Evolutionary conservation across 2,329 filamentous ascomycete genomes (phyloP).

Genomic region (Aspergillus chevalieri): DNA sequence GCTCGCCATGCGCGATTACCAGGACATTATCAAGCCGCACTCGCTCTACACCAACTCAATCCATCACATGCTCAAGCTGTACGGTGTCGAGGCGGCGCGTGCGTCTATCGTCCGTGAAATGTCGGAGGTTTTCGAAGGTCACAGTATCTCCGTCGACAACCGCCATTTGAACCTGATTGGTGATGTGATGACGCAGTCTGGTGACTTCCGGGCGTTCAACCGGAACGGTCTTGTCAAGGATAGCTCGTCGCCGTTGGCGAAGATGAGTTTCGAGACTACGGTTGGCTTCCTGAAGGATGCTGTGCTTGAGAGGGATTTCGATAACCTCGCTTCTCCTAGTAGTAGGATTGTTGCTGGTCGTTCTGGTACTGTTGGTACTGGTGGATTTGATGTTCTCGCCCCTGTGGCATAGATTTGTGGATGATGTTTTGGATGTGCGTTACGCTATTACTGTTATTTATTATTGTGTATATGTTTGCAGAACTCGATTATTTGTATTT

Average conservation of each 20-base stretch:
- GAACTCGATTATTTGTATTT: slow-evolving; percentile 14
- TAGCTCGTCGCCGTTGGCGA: slow-evolving; percentile 86
- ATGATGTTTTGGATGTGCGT: slow-evolving; percentile 4
- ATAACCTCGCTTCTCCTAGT: slow-evolving; percentile 79
- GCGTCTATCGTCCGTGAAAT: slow-evolving; percentile 83
- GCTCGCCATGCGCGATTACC: slow-evolving; percentile 80
- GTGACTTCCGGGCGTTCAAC: slow-evolving; percentile 85
- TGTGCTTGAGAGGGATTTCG: slow-evolving; percentile 81
- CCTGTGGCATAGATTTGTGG: slow-evolving; percentile 35
- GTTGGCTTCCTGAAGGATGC: slow-evolving; percentile 89
- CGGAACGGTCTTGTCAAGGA: slow-evolving; percentile 74
- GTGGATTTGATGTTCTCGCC: slow-evolving; percentile 79
- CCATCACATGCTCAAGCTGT: slow-evolving; percentile 71
- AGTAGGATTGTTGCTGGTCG: slow-evolving; percentile 82
- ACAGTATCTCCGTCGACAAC: slow-evolving; percentile 87
- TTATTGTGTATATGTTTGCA: slow-evolving; percentile 13
- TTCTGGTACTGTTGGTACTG: slow-evolving; percentile 78
- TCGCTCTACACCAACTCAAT: slow-evolving; percentile 89
- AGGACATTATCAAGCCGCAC: slow-evolving; percentile 79
- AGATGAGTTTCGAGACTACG: slow-evolving; percentile 99
- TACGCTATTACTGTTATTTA: slow-evolving; percentile 10
- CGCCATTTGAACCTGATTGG: slow-evolving; percentile 92
- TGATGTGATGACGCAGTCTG: slow-evolving; percentile 94
- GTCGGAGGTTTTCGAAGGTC: slow-evolving; percentile 74
- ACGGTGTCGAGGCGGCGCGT: slow-evolving; percentile 90